phyloP scores from a whole-genome alignment of 768 basidiomycete genomes.

The Mycena crocata region DNA sequence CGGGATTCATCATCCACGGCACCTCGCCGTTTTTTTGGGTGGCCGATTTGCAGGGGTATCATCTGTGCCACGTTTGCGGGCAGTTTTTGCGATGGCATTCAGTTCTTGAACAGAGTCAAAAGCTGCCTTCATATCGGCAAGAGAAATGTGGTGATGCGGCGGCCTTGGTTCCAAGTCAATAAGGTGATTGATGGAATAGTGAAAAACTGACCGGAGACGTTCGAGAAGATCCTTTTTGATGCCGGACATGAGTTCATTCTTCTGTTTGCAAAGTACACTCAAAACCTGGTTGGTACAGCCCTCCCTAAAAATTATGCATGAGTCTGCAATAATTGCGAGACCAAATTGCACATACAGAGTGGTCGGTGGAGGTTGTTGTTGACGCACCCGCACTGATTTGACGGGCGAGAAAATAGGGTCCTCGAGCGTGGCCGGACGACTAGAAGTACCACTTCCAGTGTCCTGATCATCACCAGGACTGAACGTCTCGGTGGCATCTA shows the following conservation, averaged over 20 bases:
- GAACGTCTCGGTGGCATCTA: too few species aligned
- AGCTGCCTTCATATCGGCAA: neutral
- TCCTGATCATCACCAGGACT: too few species aligned
- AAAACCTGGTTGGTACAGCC: neutral
- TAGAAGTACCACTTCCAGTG: too few species aligned
- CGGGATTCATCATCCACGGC: neutral
- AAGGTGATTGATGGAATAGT: neutral
- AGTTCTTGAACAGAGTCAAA: neutral
- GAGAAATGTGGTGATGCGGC: neutral
- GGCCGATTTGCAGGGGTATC: neutral
- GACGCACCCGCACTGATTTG: too few species aligned
- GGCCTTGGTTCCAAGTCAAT: neutral
- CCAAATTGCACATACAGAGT: too few species aligned
- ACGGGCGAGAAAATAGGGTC: too few species aligned
- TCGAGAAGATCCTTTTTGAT: neutral
- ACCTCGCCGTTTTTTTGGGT: neutral
- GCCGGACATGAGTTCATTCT: neutral
- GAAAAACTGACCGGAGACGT: neutral
- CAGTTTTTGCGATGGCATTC: neutral
- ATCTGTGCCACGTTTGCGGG: neutral
- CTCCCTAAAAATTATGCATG: neutral
- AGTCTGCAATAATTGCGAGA: too few species aligned
- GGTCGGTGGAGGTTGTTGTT: too few species aligned
- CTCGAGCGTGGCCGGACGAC: too few species aligned
- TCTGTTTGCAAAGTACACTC: neutral